phyloP scores from a whole-genome alignment of 176 grass and related monocot species.

The Carex myosuroides region DNA sequence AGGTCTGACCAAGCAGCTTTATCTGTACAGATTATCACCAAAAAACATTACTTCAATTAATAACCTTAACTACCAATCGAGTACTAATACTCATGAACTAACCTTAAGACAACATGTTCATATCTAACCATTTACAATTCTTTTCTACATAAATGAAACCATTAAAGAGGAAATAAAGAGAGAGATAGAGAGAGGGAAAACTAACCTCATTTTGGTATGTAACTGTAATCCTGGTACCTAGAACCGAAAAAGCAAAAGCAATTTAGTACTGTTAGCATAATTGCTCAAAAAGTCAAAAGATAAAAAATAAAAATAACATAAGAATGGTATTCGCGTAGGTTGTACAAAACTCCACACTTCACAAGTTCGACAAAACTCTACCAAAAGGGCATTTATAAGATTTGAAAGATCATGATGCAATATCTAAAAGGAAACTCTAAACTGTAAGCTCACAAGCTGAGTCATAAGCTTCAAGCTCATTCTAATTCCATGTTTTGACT shows the following conservation, averaged over 20 bases:
- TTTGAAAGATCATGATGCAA: not conserved
- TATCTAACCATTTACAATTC: not conserved
- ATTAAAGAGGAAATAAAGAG: not conserved
- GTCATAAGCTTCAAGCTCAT: not conserved
- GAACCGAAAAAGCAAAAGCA: constrained; percentile 25
- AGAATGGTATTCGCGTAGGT: not conserved
- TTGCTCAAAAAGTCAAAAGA: not conserved
- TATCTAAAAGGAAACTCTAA: not conserved
- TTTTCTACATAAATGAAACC: not conserved
- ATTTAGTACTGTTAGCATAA: not conserved
- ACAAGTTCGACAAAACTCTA: not conserved
- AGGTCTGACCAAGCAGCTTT: constrained; percentile 87
- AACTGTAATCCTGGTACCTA: constrained; percentile 74
- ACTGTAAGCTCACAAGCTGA: not conserved
- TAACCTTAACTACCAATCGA: not conserved
- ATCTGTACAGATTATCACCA: constrained; percentile 47
- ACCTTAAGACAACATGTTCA: not conserved
- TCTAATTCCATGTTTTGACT: not conserved
- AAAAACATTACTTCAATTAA: constrained; percentile 8
- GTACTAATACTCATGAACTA: not conserved
- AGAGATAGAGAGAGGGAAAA: not conserved
- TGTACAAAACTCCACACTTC: not conserved
- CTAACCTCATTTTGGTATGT: constrained; percentile 91
- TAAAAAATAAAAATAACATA: not conserved
- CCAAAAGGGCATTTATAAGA: not conserved